Conservation (phyloP, 192 early-diverging fungal genomes). For the Rhizoclosmatium sp. region DNA sequence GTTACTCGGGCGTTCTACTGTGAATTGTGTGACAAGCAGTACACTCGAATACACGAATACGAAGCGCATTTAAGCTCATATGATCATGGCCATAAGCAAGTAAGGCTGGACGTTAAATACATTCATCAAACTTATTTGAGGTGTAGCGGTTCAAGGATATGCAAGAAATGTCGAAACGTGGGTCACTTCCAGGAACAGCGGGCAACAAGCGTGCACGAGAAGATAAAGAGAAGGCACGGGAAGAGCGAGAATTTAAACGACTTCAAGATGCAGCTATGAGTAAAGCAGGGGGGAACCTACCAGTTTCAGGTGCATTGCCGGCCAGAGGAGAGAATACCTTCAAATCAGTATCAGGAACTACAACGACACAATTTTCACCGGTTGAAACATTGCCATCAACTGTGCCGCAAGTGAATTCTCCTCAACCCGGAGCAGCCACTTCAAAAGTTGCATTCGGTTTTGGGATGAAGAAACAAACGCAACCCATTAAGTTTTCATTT, state of each 20-base stretch:
- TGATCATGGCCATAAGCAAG: slow-evolving; percentile 82
- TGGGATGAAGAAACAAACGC: slow-evolving; percentile 28
- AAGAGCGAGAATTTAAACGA: slow-evolving; percentile 71
- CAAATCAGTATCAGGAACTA: neutral
- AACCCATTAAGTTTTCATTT: slow-evolving; percentile 38
- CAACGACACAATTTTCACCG: neutral
- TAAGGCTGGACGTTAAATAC: slow-evolving; percentile 23
- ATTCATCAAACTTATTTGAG: neutral
- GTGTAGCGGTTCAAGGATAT: slow-evolving; percentile 78
- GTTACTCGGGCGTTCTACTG: slow-evolving; percentile 77
- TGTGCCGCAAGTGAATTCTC: slow-evolving; percentile 2
- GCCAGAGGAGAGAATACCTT: neutral
- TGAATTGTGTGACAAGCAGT: slow-evolving; percentile 80
- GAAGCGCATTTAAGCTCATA: slow-evolving; percentile 79
- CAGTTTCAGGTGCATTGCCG: slow-evolving; percentile 5
- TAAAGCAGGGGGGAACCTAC: neutral
- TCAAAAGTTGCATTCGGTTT: slow-evolving; percentile 39
- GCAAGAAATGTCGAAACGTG: slow-evolving; percentile 62
- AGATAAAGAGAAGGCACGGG: slow-evolving; percentile 69
- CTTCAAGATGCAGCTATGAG: slow-evolving; percentile 71
- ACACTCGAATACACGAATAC: slow-evolving; percentile 76
- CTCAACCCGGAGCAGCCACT: slow-evolving; percentile 12
- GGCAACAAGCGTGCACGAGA: slow-evolving; percentile 59
- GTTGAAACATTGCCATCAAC: slow-evolving; percentile 1
- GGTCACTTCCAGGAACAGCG: slow-evolving; percentile 33